A percentile compares a stretch with the other conserved stretches of the same genome.
Evolutionary conservation across 2,329 filamentous ascomycete genomes (phyloP).

Genomic region (Alternaria novae-zelandiae): DNA sequence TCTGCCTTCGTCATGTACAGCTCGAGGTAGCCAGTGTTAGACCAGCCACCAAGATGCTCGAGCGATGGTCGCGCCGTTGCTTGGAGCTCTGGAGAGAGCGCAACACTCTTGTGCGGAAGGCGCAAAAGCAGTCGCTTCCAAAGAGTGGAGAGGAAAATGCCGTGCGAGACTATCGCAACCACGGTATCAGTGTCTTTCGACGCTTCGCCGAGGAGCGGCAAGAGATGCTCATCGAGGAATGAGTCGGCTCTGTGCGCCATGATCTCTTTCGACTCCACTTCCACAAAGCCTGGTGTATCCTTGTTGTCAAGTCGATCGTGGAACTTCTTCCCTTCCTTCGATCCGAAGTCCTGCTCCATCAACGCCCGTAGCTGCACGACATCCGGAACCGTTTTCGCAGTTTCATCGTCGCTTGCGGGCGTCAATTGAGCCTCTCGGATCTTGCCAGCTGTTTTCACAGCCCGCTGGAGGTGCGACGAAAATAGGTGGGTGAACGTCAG

Average conservation of each 20-base stretch:
- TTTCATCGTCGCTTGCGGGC: background rate
- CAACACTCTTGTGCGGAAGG: constrained; percentile 57
- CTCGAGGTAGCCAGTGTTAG: constrained; percentile 69
- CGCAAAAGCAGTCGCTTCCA: constrained; percentile 67
- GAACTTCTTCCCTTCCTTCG: constrained; percentile 70
- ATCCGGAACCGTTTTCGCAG: constrained; percentile 20
- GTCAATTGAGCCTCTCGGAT: constrained; percentile 63
- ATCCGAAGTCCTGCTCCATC: constrained; percentile 77
- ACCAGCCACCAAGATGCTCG: constrained; percentile 65
- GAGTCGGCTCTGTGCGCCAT: constrained; percentile 68
- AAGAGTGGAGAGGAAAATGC: constrained; percentile 76
- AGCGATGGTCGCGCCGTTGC: constrained; percentile 51
- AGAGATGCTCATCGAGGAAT: constrained; percentile 71
- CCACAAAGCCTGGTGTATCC: constrained; percentile 55
- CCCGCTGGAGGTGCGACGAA: constrained; percentile 78
- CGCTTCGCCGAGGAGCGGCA: constrained; percentile 59
- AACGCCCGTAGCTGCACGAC: constrained; percentile 50
- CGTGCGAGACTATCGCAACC: constrained; percentile 79
- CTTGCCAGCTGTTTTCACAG: constrained; percentile 72
- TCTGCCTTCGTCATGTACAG: constrained; percentile 41
- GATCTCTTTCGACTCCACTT: constrained; percentile 71
- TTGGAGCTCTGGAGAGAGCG: constrained; percentile 52
- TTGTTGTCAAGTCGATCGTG: constrained; percentile 48
- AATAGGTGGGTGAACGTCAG: constrained; percentile 75
- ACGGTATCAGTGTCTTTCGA: constrained; percentile 41